phyloP scores from a whole-genome alignment of 305 asterid species.

The Fraxinus angustifolia region DNA sequence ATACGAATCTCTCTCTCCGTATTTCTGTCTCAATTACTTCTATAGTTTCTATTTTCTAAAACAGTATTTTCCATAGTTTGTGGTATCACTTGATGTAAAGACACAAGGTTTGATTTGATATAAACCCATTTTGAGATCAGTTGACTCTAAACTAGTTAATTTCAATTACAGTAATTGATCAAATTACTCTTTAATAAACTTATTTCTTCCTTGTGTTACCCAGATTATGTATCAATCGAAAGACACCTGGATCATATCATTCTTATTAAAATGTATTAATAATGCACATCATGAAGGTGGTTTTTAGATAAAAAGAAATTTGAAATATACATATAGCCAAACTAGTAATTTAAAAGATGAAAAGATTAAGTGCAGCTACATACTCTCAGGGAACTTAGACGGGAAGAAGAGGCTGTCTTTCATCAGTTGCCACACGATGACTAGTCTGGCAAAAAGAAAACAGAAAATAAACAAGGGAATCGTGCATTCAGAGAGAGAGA shows the following conservation, averaged over 20 bases:
- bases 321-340: neutral
- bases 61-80: neutral
- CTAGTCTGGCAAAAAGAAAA: conserved; percentile 57
- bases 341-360: conserved; percentile 7
- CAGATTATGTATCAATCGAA: neutral
- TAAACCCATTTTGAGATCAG: neutral
- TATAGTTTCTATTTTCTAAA: neutral
- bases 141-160: neutral
- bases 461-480: conserved; percentile 18
- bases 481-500: conserved; percentile 2
- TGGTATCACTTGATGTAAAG: neutral
- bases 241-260: neutral
- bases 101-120: neutral
- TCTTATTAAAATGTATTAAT: neutral
- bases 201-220: neutral
- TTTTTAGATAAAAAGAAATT: neutral
- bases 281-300: neutral
- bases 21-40: neutral
- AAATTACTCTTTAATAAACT: neutral
- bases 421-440: conserved; percentile 70
- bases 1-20: neutral
- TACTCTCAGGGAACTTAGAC: conserved; percentile 38
- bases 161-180: neutral
- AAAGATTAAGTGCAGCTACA: conserved; percentile 22
- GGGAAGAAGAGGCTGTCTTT: conserved; percentile 90